These are phyloP conservation scores for Nosema muscidifuracis DNA, from an alignment of 371 early-diverging fungal genomes.

Conservation along the genomic window DNA sequence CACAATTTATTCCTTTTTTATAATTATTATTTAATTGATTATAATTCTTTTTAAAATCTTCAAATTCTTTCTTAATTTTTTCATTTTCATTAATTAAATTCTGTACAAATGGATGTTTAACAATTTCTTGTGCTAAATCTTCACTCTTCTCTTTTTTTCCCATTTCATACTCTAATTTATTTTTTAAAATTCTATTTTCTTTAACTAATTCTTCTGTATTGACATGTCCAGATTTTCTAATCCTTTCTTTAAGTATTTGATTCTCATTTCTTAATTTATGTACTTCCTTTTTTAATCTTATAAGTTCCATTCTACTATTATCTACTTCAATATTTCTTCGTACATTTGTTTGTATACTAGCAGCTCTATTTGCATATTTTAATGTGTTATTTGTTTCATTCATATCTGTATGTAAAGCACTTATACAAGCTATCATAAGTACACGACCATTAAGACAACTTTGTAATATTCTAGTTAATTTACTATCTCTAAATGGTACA, in stretches of 20 bases:
- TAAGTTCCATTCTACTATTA: conserved; percentile 14
- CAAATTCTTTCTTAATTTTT: conserved; percentile 9
- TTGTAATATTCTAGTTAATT: conserved; percentile 86
- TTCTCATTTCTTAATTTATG: conserved; percentile 40
- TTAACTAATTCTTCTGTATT: conserved; percentile 25
- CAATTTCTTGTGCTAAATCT: conserved; percentile 27
- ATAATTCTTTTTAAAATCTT: background rate
- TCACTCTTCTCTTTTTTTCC: conserved; percentile 21
- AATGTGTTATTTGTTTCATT: conserved; percentile 83
- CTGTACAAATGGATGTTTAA: conserved; percentile 43
- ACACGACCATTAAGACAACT: conserved; percentile 82
- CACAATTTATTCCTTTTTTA: no score
- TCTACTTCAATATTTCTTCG: conserved; percentile 18
- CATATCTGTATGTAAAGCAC: conserved; percentile 70
- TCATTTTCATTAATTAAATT: conserved; percentile 36
- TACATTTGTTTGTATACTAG: conserved; percentile 46
- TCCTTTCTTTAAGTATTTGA: conserved; percentile 28
- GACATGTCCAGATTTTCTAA: background rate
- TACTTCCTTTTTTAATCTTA: conserved; percentile 55
- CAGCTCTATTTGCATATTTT: conserved; percentile 64
- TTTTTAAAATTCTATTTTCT: conserved; percentile 18
- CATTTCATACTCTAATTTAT: background rate
- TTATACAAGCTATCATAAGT: conserved; percentile 82
- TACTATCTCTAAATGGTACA: conserved; percentile 91
- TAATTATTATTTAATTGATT: background rate